Conservation (phyloP, 2,329 filamentous ascomycete genomes). For the Talaromyces funiculosus region DNA sequence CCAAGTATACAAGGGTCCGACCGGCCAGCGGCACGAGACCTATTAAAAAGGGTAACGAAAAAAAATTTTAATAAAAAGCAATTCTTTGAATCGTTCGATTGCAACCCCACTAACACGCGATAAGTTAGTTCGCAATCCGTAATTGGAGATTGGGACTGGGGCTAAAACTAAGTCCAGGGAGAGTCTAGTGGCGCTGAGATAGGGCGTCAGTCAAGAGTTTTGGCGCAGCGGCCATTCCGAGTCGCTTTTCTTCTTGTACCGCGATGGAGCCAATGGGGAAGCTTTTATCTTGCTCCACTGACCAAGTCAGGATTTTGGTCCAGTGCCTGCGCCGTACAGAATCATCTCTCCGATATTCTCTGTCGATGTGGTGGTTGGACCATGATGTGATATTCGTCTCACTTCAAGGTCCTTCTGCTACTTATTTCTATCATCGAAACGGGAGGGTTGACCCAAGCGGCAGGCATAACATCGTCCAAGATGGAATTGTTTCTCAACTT, state of each 20-base stretch:
- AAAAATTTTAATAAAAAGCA: background rate
- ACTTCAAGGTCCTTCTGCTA: background rate
- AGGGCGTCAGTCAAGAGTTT: background rate
- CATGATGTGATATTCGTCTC: background rate
- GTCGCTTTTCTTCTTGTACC: background rate
- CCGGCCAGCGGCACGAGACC: background rate
- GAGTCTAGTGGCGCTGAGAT: background rate
- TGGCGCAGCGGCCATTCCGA: conserved; percentile 2
- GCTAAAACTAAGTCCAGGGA: background rate
- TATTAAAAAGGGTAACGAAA: background rate
- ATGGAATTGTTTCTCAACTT: background rate
- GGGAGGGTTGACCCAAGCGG: background rate
- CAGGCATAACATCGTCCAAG: background rate
- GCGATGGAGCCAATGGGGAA: background rate
- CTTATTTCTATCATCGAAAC: background rate
- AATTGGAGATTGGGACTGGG: background rate
- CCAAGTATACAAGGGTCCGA: background rate
- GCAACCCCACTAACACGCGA: conserved; percentile 4
- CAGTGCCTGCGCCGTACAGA: background rate
- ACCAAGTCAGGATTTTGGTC: background rate
- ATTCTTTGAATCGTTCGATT: background rate
- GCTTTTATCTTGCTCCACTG: background rate
- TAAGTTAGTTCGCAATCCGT: background rate
- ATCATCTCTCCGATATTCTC: background rate
- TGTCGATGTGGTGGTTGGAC: background rate